These are phyloP conservation scores for Selenicereus undatus DNA, from an alignment of 148 eudicot species.

Conservation along the genomic window DNA sequence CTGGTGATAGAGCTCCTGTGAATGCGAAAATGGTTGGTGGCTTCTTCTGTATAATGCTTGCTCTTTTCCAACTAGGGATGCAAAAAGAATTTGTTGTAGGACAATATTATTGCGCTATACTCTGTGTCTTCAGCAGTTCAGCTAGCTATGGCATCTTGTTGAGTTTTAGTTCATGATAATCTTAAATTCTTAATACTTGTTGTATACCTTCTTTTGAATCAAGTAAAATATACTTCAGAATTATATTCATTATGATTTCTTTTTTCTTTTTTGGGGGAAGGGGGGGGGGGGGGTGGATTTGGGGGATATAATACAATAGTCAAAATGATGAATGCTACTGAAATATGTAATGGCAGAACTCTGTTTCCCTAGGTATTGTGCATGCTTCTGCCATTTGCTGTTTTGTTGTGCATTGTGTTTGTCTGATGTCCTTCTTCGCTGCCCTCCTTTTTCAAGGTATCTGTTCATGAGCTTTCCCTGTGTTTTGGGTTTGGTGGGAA, in stretches of 20 bases:
- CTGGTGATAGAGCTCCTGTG: constrained; percentile 92
- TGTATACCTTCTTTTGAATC: too few relatives aligned
- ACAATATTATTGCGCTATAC: neutral
- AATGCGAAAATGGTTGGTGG: constrained; percentile 89
- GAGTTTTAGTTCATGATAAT: neutral
- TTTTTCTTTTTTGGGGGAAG: neutral
- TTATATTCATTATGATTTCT: neutral
- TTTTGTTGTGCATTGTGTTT: neutral
- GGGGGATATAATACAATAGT: too few relatives aligned
- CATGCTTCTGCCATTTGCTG: neutral
- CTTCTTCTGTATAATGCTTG: neutral
- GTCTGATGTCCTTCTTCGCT: neutral
- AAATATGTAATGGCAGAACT: neutral
- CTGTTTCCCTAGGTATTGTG: neutral
- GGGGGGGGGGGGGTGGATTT: neutral
- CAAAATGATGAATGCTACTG: neutral
- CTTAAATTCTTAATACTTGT: neutral
- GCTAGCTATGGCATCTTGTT: neutral
- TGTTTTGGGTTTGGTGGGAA: neutral
- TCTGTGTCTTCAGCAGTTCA: neutral
- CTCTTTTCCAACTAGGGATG: neutral
- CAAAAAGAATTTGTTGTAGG: neutral
- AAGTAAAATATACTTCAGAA: too few relatives aligned
- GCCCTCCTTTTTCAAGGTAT: neutral
- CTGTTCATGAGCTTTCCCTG: neutral